phyloP scores from a whole-genome alignment of 208 protist species.

The Acanthamoeba pearcei region DNA sequence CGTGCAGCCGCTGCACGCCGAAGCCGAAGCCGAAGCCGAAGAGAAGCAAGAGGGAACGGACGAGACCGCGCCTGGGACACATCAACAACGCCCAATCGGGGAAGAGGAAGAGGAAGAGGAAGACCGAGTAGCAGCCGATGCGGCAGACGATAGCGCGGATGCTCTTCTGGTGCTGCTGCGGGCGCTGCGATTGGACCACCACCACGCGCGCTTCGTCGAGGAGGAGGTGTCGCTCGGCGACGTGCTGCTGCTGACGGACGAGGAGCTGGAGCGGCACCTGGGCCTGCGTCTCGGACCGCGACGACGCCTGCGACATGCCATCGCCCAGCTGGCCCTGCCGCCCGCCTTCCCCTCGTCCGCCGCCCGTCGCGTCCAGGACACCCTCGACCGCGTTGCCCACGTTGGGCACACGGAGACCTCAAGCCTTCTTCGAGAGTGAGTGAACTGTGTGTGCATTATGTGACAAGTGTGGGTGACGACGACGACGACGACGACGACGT shows the following conservation, averaged over 20 bases:
- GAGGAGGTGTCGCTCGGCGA: conserved; percentile 55
- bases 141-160: background rate
- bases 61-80: background rate
- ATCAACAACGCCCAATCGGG: background rate
- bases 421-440: too few species aligned
- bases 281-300: conserved; percentile 26
- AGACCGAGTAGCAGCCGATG: background rate
- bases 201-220: conserved; percentile 27
- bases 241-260: conserved; percentile 21
- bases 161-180: background rate
- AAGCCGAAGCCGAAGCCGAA: background rate
- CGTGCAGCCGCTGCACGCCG: background rate
- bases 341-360: conserved; percentile 3
- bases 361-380: background rate
- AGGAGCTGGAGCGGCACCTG: conserved; percentile 21
- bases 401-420: too few species aligned
- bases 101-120: background rate
- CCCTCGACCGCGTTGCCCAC: background rate
- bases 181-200: background rate
- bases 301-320: background rate
- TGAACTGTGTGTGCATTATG: too few species aligned
- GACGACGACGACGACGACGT: too few species aligned
- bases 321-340: conserved; percentile 5
- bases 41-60: background rate
- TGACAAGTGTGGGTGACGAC: too few species aligned